Conservation (phyloP, 2,329 filamentous ascomycete genomes). For the Venturia effusa region DNA sequence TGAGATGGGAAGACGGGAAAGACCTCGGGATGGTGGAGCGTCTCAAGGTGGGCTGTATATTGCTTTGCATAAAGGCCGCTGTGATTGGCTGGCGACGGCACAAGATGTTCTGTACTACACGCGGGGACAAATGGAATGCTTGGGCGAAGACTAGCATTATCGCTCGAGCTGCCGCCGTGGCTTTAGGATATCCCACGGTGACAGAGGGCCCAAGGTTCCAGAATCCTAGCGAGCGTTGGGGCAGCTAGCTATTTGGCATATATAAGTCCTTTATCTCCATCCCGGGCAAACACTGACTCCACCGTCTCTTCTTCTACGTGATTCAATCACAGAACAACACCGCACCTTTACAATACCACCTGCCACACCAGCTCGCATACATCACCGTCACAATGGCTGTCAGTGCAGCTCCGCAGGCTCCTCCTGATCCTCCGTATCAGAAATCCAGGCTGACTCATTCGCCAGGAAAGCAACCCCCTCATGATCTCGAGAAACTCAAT, state of each 20-base stretch:
- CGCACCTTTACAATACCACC: neutral
- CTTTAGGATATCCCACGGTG: neutral
- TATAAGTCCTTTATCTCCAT: neutral
- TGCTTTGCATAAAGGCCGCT: neutral
- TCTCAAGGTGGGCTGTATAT: neutral
- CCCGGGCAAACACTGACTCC: neutral
- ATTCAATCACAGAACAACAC: neutral
- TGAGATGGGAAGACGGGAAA: neutral
- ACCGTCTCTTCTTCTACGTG: neutral
- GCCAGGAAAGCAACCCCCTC: neutral
- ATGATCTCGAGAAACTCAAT: neutral
- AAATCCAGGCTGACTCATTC: neutral
- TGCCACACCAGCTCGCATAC: neutral
- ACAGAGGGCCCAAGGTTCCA: neutral
- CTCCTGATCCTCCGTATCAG: neutral
- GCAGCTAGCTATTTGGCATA: neutral
- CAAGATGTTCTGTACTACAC: neutral
- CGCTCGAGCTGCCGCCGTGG: neutral
- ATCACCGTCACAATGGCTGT: neutral
- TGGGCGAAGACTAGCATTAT: neutral
- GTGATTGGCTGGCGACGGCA: neutral
- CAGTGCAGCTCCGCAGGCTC: neutral
- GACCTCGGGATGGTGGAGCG: neutral
- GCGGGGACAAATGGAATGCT: slow-evolving; percentile 1
- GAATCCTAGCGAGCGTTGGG: neutral